A percentile compares a stretch with the other conserved stretches of the same genome.
phyloP scores from a whole-genome alignment of 345 rosid genomes.

The Rhizophora apiculata region DNA sequence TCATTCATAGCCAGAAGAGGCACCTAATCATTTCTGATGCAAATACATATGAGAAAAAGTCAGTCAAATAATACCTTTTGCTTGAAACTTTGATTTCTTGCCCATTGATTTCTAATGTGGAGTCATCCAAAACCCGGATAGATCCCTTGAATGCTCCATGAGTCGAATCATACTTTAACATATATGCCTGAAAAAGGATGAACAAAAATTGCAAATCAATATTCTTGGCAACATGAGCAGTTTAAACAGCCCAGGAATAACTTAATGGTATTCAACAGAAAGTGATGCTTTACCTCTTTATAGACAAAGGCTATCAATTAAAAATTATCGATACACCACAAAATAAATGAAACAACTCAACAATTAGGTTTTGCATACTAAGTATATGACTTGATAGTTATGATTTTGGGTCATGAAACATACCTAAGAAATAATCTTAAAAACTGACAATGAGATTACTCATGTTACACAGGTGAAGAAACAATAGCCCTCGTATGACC shows the following conservation, averaged over 20 bases:
- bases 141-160: constrained; percentile 80
- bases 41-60: not conserved
- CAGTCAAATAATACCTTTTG: constrained; percentile 53
- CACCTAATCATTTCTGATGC: not conserved
- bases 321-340: too few species aligned
- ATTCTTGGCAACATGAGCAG: constrained; percentile 5
- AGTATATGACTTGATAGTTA: too few species aligned
- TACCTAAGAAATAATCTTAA: too few species aligned
- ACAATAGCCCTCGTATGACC: too few species aligned
- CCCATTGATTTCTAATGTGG: constrained; percentile 91
- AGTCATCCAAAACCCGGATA: constrained; percentile 67
- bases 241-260: not conserved
- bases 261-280: not conserved
- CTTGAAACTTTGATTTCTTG: constrained; percentile 62
- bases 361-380: too few species aligned
- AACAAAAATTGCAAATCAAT: constrained; percentile 1
- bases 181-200: constrained; percentile 68
- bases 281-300: too few species aligned
- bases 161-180: constrained; percentile 96
- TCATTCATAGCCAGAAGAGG: too few species aligned
- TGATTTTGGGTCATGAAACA: too few species aligned
- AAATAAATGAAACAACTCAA: too few species aligned
- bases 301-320: too few species aligned
- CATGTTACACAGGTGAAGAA: too few species aligned
- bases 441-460: too few species aligned